Evolutionary conservation across 108 stramenopile species (phyloP), one percentile per base, ranked within the genome.

Genomic region (Parmales sp.): DNA sequence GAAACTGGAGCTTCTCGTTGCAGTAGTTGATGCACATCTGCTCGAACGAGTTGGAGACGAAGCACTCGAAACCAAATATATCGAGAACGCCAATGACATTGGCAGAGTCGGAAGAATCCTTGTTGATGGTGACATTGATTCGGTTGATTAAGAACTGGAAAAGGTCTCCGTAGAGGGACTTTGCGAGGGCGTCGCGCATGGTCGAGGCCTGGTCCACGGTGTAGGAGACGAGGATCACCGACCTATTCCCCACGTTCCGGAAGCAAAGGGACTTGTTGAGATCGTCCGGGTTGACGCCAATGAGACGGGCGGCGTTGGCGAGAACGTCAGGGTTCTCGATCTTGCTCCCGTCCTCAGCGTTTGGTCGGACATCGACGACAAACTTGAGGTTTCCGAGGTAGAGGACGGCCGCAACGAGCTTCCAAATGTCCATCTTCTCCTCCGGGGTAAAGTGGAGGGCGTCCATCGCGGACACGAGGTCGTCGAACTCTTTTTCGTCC

Each of bases 1-100:
- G 76, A 66, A 74, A 80, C 64, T 80, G 80, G 41, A 80, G 76
- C 76, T 80, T 80, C 39, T 80, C 80, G 72, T 80, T 80, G 48
- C 80, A 80, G 51, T 65, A 77, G 76, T 80, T 80, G 75, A 80
- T 80, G 72, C 80, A 80, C 45, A 84, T 81, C 77, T 86, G 84
- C 81, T 85, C 85, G 69, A 82, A 83, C 11, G 78, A 69, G 76
- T 22, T 39, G 29, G 63, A 39, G 46, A 25, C 72, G 65, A 82
- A 83, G 51, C 68, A 74, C 71, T 83, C 83, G 37, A 83, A 83
- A 22, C 83, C 83, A 38, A 83, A 83, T 45, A 83, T 83, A 51
- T 83, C 83, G 19, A 81, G 51, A 9, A 83, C 67, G 0, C 76
- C 78, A 28, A 83, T 74, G 69, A 36, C 39, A 37, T 46, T 67